Evolutionary conservation across 495 filamentous ascomycete species (phyloP), one percentile per base, ranked within the genome.

Genomic region (Recurvomyces mirabilis): DNA sequence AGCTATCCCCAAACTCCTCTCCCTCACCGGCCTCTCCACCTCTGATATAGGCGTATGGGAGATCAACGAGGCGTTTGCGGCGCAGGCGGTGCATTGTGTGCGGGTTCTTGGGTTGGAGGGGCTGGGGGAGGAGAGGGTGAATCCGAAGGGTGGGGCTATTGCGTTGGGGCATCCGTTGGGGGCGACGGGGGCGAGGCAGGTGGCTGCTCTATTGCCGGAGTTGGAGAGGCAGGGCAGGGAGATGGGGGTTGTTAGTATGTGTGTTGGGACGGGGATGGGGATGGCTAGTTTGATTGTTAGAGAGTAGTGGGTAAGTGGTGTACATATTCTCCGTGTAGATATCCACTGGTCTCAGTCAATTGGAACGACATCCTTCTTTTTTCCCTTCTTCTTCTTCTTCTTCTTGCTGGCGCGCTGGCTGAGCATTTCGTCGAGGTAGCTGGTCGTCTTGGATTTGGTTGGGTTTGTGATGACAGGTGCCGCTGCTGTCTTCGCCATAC

Each of bases 41-140:
- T 64, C 68, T 9, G 84, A 95, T 37, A 79, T 95, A 0, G 74
- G 80, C 5, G 66, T 89, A n/a, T 94, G 87, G 87, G 88, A 95
- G 71, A 79, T 95, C 60, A 95, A 94, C 62, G 88, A 94, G 71
- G 87, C 88, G 15, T 95, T 94, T 65, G 88, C 88, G 3, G 83
- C 79, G 41, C 88, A 95, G 66, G 79, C 84, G 11, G 59, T 94
- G 9, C 84, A 93, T 66, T 89, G 81, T 56, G 60, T 85, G 25
- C 65, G 84, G 52, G 73, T 79, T 62, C 65, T 94, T 14, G 84
- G 84, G 0, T 59, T 87, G 21, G 72, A 80, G 38, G 84, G 84
- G 0, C 59, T 87, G 21, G 72, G 79, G 38, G 38, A 51, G 30
- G 52, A 42, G 20, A 64, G 69, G 67, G 79, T 95, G 1, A 95